Evolutionary conservation across 257 asterid species (phyloP), one percentile per base, ranked within the genome.

Genomic region (Solanum rostratum): DNA sequence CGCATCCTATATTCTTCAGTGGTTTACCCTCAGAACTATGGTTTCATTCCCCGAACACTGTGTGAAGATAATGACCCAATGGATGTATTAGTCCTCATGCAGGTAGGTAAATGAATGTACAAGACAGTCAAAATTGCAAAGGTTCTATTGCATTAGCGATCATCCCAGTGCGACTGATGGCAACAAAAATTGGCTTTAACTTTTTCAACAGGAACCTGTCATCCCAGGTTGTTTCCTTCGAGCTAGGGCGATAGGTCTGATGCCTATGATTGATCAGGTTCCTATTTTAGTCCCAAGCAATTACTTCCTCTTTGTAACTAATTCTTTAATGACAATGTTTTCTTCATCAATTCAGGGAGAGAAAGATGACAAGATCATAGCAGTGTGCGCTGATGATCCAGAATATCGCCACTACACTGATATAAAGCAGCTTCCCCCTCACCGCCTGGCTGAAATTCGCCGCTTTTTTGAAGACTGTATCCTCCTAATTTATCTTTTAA

Each of bases 201-300:
- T 57, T 49, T 49, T 16, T 37, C 78, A 18, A 73, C 91, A 95
- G 98, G 99, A 96, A 84, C 97, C 97, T 73, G 99, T 93, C 0
- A 87, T 91, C 19, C 99, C 99, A 2, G 99, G 99, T 30, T 90
- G 95, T 87, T 96, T 96, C 80, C 98, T 96, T 85, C 97, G 99
- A 76, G 99, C 99, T 65, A 92, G 98, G 88, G 97, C 98, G 46
- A 94, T 96, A 27, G 99, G 99, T 22, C 88, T 94, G 83, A 96
- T 96, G 99, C 99, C 95, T 12, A 96, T 96, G 99, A 96, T 96
- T 86, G 99, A 96, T 89, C 99, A 95, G 98, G 99, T 90, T 86
- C 27, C 45, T 49, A 49, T 49, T 50, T 49, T 82, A 33, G 41
- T n/a, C 7, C 57, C 50, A 27, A 13, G 70, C 16, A 33, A 52